Evolutionary conservation across 257 asterid species (phyloP).

Genomic region (Prunella vulgaris): DNA sequence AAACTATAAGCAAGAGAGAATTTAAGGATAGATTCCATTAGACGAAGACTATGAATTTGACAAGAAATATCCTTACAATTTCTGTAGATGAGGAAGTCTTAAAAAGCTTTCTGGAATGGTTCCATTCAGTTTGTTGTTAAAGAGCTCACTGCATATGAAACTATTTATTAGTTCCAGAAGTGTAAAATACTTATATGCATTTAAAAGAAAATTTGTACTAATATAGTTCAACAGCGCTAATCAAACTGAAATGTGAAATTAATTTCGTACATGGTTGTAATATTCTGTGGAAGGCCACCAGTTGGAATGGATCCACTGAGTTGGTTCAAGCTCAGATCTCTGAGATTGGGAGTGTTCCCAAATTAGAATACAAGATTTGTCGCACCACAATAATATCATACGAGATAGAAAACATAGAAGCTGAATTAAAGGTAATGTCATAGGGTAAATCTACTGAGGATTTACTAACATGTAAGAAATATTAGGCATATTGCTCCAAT

Average conservation of each 20-base stretch:
- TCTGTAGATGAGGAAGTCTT: constrained; percentile 64
- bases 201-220: neutral
- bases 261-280: constrained; percentile 66
- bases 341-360: constrained; percentile 23
- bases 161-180: constrained; percentile 13
- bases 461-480: constrained; percentile 73
- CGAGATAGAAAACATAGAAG: no score
- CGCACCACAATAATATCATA: neutral
- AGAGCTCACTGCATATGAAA: constrained; percentile 52
- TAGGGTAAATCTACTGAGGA: neutral
- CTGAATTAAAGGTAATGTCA: neutral
- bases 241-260: neutral
- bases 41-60: constrained; percentile 9
- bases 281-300: constrained; percentile 50
- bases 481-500: constrained; percentile 55
- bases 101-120: constrained; percentile 68
- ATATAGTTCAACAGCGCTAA: constrained; percentile 6
- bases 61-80: constrained; percentile 46
- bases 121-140: constrained; percentile 76
- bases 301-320: constrained; percentile 65
- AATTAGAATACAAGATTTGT: constrained; percentile 10
- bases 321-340: constrained; percentile 78
- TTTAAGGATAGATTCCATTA: constrained; percentile 9
- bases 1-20: neutral
- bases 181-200: neutral